phyloP scores from a whole-genome alignment of 495 filamentous ascomycete species.

The Neurospora tetrasperma region DNA sequence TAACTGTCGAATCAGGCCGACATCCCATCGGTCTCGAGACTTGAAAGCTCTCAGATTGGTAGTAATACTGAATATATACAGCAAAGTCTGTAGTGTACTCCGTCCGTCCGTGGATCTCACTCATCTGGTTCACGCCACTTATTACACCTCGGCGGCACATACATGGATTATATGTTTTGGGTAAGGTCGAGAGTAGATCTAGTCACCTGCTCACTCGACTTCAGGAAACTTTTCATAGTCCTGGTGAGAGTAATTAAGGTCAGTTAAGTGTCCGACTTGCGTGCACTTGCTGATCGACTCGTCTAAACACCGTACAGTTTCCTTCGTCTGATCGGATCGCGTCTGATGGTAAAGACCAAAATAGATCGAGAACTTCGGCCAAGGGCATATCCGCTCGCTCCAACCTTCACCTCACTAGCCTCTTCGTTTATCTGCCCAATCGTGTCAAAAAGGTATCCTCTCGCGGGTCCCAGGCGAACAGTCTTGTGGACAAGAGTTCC shows the following conservation, averaged over 20 bases:
- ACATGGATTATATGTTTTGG: not conserved
- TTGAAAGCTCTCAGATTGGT: not conserved
- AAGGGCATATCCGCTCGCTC: not conserved
- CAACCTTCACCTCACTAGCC: not conserved
- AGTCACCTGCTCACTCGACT: too few species aligned
- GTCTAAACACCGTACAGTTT: not conserved
- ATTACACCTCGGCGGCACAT: not conserved
- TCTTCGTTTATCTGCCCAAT: not conserved
- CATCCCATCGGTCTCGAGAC: conserved; percentile 8
- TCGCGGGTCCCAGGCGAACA: not conserved
- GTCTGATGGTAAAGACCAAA: not conserved
- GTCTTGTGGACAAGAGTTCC: not conserved
- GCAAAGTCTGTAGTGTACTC: not conserved
- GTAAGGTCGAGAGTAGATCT: not conserved
- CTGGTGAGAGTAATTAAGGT: not conserved
- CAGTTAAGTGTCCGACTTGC: not conserved
- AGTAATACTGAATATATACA: not conserved
- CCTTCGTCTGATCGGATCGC: not conserved
- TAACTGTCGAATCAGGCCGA: conserved; percentile 10
- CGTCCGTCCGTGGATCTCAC: not conserved
- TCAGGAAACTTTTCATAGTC: too few species aligned
- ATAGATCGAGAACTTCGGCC: not conserved
- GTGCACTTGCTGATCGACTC: not conserved
- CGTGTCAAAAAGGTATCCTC: not conserved
- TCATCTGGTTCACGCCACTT: not conserved